Base-by-base conservation (phyloP, 176 grass and related monocot genomes). In the Dendrocalamus sinicus region DNA sequence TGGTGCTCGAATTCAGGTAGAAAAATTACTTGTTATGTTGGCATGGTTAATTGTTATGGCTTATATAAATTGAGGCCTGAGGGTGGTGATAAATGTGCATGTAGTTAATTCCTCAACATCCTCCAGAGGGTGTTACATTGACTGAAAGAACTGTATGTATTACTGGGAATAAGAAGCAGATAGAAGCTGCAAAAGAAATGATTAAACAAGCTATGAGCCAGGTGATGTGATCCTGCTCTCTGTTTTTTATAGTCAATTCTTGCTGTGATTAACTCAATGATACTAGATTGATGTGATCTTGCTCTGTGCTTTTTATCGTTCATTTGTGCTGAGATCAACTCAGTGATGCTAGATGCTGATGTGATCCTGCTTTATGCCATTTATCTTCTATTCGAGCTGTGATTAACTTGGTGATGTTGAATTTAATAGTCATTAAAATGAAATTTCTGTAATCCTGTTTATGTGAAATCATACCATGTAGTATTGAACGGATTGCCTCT, bases 1-100 rank as follows among this genome's bases (percentile, higher is more conserved):
- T 37, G 97, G 97, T 81, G 94, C 94, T 91, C 97, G 92, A 53
- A 99, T 96, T 76, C 94, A 96, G 93, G 96, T 99, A 76, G 52
- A 61, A 4, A 88, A 43, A 14, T 73, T 83, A 12, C 73, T 58
- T 91, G 12, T 88, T 78, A 52, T 82, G 61, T 46, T 88, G 61
- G 58, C 67, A 86, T 76, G 32, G 20, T 71, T 59, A 41, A 57
- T 62, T 78, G 47, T 40, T 77, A 50, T 76, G 19, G 35, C 47
- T 73, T 37, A 35, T 47, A 40, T 82, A 15, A 64, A 30, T 39
- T 40, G n/a, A 52, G 70, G 41, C 37, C 55, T 86, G 66, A 75
- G 52, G 9, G 39, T 51, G 60, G 6, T 58, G 71, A 73, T 69
- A 61, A 61, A 37, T 86, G 70, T 74, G 82, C 57, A 64, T 87